Percentiles rank a stretch among this genome's conserved stretches.
These are phyloP conservation scores for Microsporum ferrugineum DNA, from an alignment of 2,329 filamentous ascomycete genomes.

Conservation along the genomic window DNA sequence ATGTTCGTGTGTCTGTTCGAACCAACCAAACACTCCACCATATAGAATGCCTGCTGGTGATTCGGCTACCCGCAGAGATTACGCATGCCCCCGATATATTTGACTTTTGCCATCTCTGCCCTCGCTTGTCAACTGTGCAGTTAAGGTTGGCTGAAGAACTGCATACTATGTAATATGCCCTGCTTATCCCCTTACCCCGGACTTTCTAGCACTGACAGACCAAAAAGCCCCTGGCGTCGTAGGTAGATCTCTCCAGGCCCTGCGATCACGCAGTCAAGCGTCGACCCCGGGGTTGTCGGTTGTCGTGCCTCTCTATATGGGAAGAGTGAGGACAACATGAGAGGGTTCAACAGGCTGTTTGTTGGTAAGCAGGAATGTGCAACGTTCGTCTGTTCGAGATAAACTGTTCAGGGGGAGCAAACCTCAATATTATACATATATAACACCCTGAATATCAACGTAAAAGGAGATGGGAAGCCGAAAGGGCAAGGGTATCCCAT, in stretches of 20 bases:
- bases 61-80: background rate
- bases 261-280: background rate
- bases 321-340: background rate
- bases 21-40: background rate
- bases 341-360: background rate
- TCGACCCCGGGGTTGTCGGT: background rate
- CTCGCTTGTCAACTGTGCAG: background rate
- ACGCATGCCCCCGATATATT: background rate
- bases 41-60: background rate
- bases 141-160: conserved; percentile 4
- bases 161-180: background rate
- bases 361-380: background rate
- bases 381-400: background rate
- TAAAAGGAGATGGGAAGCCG: too few relatives aligned
- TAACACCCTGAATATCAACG: background rate
- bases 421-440: background rate
- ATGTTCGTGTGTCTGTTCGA: too few relatives aligned
- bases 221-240: background rate
- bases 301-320: background rate
- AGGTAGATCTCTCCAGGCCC: background rate
- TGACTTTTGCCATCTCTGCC: background rate
- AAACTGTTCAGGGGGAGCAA: background rate
- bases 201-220: background rate
- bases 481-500: background rate
- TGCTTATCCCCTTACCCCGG: background rate